Base-by-base conservation (phyloP, 176 grass and related monocot genomes). In the Elaeis guineensis region DNA sequence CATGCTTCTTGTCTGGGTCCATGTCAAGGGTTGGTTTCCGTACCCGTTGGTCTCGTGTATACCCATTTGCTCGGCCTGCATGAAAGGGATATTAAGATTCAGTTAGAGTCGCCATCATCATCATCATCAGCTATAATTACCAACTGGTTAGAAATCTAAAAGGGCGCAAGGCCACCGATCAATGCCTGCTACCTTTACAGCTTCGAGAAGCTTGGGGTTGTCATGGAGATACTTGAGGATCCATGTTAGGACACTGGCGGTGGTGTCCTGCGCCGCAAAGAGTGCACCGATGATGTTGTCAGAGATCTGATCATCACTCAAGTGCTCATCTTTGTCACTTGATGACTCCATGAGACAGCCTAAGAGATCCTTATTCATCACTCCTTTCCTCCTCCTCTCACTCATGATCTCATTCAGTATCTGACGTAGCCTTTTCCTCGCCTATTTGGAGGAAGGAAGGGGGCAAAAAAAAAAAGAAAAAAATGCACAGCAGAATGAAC, bases 181-280 rank as follows among this genome's bases (percentile, higher is more conserved):
- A 35, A 35, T 35, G 32, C 32, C 1, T 9, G 7, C 9, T 65
- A 89, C 86, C 69, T 74, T 73, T 0, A 98, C 84, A 55, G 83
- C 76, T 55, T 83, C 51, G 1, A 89, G 77, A 14, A 93, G 71
- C 72, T 98, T 83, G 4, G 82, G 88, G 5, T 78, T 50, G 80
- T 86, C 88, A 64, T 81, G 79, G 73, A 98, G 84, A 77, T 92
- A 93, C 77, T 98, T 98, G 30, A 89, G 24, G 58, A 86, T 86
- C 94, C 94, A 98, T 17, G 94, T 98, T 57, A 92, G 85, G 75
- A 66, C 79, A 82, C 94, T 98, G 30, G 94, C 88, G 44, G 94
- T 98, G 30, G 94, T 98, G 83, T 98, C 94, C 71, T 98, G 94
- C 59, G 94, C 94, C 18, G 94, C 94, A 69, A 98, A 98, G 25